phyloP scores from a whole-genome alignment of 2,329 filamentous ascomycete species.

The Colletotrichum sp. region DNA sequence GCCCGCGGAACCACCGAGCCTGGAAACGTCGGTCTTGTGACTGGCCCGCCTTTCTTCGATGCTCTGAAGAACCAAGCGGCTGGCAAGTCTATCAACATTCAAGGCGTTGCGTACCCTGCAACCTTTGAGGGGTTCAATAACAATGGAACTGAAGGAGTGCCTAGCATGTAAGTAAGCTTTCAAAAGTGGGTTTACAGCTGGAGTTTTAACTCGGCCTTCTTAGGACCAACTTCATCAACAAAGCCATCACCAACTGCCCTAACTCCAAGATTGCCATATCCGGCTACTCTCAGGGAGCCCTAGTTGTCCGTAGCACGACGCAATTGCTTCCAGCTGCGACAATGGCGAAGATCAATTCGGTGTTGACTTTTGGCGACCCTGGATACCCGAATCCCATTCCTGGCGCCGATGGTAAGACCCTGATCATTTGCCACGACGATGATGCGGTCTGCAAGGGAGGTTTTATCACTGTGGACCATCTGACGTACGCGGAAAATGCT shows the following conservation, averaged over 20 bases:
- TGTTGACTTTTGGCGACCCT: slow-evolving; percentile 35
- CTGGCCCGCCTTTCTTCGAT: slow-evolving; percentile 28
- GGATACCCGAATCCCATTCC: slow-evolving; percentile 23
- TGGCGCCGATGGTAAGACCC: slow-evolving; percentile 20
- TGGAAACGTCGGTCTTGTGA: slow-evolving; percentile 30
- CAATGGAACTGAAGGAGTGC: slow-evolving; percentile 24
- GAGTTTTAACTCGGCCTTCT: not conserved
- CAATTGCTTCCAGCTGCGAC: slow-evolving; percentile 23
- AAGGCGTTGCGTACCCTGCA: slow-evolving; percentile 32
- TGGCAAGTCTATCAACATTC: slow-evolving; percentile 22
- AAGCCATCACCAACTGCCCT: slow-evolving; percentile 32
- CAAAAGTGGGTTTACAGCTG: too few species aligned
- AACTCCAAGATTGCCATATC: slow-evolving; percentile 27
- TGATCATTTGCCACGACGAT: slow-evolving; percentile 27
- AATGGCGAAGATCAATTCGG: slow-evolving; percentile 30
- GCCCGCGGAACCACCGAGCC: slow-evolving; percentile 34
- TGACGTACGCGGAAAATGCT: slow-evolving; percentile 31
- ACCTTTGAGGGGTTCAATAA: slow-evolving; percentile 30
- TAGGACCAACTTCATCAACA: slow-evolving; percentile 36
- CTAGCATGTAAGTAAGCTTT: slow-evolving; percentile 25
- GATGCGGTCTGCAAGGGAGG: slow-evolving; percentile 33
- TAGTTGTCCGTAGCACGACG: slow-evolving; percentile 30
- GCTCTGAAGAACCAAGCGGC: slow-evolving; percentile 21
- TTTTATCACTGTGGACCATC: slow-evolving; percentile 29
- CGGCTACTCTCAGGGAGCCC: slow-evolving; percentile 33